Evolutionary conservation across 805 yeast species (phyloP), one percentile per base, ranked within the genome.

Genomic region (Saitoella complicata): DNA sequence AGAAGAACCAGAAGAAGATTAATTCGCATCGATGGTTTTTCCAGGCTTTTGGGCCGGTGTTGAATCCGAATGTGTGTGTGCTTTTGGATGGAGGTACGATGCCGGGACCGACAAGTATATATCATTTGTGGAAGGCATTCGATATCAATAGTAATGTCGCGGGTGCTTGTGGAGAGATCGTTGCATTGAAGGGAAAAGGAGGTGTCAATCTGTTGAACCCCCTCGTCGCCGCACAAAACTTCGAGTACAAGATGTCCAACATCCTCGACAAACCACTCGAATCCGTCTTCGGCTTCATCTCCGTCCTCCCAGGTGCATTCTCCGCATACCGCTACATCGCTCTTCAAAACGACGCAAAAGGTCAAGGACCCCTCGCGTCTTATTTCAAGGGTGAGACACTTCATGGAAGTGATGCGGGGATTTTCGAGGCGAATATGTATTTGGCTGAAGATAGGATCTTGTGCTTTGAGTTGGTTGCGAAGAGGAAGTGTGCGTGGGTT

Each of bases 91-190:
- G 94, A 21, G 98, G 98, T 55, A 88, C 98, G 1, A 80, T 79
- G 59, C 95, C 97, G 1, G 74, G 82, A 4, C 72, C 75, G 49
- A 84, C 82, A 52, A 79, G 96, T 2, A 74, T 88, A 43, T 87
- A 83, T 60, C 81, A 83, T 53, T 64, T 91, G 46, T 88, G 98
- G 98, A 78, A 77, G 59, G 74, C 87, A 37, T 91, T 88, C 57
- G 75, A 74, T 49, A 69, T 68, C 48, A 71, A 77, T 53, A 80
- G 85, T 1, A 72, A 76, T 44, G 93, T 88, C 13, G 98, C 94
- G 2, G 98, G 98, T 37, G 94, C 96, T 1, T 88, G 98, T 73
- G 98, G 98, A 45, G 97, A 91, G 59, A 88, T 91, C 62, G 79
- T 76, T 51, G 93, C 91, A 0, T 77, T 80, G 60, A 65, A 87